Percentiles rank a stretch among this genome's conserved stretches.
These are phyloP conservation scores for Zygnema cylindricum DNA, from an alignment of 139 green algal genomes.

Conservation along the genomic window DNA sequence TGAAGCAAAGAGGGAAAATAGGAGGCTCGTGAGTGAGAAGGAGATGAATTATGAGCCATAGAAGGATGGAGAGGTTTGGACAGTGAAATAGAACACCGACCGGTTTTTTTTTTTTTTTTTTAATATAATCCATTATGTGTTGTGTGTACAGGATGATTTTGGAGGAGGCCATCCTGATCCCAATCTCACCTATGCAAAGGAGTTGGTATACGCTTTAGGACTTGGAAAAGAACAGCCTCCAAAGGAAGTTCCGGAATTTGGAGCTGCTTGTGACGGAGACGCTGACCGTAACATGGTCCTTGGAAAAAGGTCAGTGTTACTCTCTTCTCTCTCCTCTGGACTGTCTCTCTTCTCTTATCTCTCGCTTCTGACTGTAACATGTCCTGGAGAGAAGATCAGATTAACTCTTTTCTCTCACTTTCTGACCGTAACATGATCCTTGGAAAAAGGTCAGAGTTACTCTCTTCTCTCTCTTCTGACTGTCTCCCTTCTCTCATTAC, in stretches of 20 bases:
- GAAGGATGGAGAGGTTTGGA: too few species aligned
- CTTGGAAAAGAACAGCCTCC: slow-evolving; percentile 30
- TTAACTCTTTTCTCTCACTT: too few species aligned
- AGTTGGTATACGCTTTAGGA: slow-evolving; percentile 63
- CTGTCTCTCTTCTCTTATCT: too few species aligned
- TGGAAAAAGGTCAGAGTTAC: slow-evolving; percentile 52
- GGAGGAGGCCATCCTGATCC: slow-evolving; percentile 64
- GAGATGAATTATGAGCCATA: too few species aligned
- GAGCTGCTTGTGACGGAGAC: slow-evolving; percentile 64
- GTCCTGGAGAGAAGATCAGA: too few species aligned
- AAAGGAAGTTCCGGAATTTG: slow-evolving; percentile 54
- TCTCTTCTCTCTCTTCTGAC: too few species aligned
- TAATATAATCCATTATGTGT: slow-evolving; percentile 1
- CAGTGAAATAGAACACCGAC: too few species aligned
- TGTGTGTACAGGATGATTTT: slow-evolving; percentile 63
- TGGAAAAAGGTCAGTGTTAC: slow-evolving; percentile 52
- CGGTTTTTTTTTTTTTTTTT: slow-evolving; percentile 4
- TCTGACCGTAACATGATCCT: slow-evolving; percentile 70
- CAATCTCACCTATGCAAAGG: slow-evolving; percentile 66
- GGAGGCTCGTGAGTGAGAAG: too few species aligned
- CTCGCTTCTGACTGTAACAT: too few species aligned
- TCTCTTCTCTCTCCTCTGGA: too few species aligned
- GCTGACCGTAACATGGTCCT: slow-evolving; percentile 70
- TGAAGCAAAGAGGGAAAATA: too few species aligned
- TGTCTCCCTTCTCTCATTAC: too few species aligned